phyloP scores from a whole-genome alignment of 2,329 filamentous ascomycete genomes.

The Pyrenochaeta sp. region DNA sequence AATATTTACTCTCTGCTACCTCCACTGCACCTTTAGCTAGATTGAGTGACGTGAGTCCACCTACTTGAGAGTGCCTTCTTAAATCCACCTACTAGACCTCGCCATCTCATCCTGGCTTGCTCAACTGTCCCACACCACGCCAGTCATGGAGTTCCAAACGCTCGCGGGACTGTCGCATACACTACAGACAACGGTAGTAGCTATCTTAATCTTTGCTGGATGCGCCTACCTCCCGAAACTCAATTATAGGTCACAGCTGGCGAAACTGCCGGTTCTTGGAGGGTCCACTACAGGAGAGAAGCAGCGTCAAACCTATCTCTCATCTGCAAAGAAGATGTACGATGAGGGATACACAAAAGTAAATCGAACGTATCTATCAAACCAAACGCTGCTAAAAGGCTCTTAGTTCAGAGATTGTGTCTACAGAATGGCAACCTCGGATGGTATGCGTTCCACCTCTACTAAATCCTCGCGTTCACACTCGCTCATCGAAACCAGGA shows the following conservation, averaged over 20 bases:
- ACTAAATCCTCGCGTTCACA: not conserved
- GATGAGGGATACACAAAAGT: constrained; percentile 41
- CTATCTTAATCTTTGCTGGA: constrained; percentile 33
- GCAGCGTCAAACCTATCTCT: constrained; percentile 30
- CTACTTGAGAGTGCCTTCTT: not conserved
- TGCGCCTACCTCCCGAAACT: constrained; percentile 32
- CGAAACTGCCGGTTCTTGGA: constrained; percentile 34
- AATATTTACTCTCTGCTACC: not conserved
- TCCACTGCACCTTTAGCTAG: not conserved
- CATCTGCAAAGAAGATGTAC: constrained; percentile 36
- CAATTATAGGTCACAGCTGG: constrained; percentile 29
- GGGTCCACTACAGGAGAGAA: constrained; percentile 23
- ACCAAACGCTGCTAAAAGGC: constrained; percentile 9
- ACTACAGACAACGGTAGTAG: constrained; percentile 33
- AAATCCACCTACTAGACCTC: not conserved
- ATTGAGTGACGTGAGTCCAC: not conserved
- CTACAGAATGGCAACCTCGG: constrained; percentile 30
- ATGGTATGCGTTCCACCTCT: constrained; percentile 19
- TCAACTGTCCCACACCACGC: not conserved
- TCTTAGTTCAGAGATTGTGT: constrained; percentile 39
- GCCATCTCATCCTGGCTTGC: too few relatives aligned
- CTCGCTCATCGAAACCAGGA: constrained; percentile 24
- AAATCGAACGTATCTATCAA: not conserved
- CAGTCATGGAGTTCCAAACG: constrained; percentile 29
- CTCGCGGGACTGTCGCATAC: constrained; percentile 27